phyloP scores from a whole-genome alignment of 331 rosid species.

The Ulmus americana region DNA sequence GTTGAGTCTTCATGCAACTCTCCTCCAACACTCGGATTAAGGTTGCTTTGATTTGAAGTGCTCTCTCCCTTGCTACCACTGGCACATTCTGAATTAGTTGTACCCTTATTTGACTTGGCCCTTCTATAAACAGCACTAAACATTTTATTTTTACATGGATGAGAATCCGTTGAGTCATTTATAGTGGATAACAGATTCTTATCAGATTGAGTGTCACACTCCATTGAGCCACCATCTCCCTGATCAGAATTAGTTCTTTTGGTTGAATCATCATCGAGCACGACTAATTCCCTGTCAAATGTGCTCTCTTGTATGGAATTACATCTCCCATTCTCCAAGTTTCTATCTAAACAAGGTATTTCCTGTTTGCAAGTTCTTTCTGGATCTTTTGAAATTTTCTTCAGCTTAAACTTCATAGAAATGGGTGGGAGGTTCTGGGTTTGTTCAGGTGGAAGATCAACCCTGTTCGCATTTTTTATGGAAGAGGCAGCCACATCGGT shows the following conservation, averaged over 20 bases:
- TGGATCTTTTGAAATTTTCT: constrained; percentile 46
- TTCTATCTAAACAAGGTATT: constrained; percentile 33
- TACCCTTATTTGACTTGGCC: constrained; percentile 54
- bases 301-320: constrained; percentile 30
- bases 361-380: constrained; percentile 58
- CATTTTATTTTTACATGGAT: constrained; percentile 51
- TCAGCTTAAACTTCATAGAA: constrained; percentile 57
- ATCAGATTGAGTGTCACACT: constrained; percentile 34
- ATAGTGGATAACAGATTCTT: constrained; percentile 24
- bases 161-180: constrained; percentile 40
- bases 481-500: constrained; percentile 33
- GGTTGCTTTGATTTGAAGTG: constrained; percentile 47
- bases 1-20: constrained; percentile 39
- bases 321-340: constrained; percentile 34
- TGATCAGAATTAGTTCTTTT: constrained; percentile 31
- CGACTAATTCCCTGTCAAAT: constrained; percentile 27
- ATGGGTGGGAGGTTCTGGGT: constrained; percentile 34
- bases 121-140: constrained; percentile 74
- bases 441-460: constrained; percentile 40
- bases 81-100: constrained; percentile 38
- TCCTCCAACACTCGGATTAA: constrained; percentile 33
- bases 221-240: constrained; percentile 39
- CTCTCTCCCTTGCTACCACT: constrained; percentile 50
- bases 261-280: constrained; percentile 31
- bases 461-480: constrained; percentile 23